These are phyloP conservation scores for Candida germanica DNA, from an alignment of 805 yeast species.

Conservation along the genomic window DNA sequence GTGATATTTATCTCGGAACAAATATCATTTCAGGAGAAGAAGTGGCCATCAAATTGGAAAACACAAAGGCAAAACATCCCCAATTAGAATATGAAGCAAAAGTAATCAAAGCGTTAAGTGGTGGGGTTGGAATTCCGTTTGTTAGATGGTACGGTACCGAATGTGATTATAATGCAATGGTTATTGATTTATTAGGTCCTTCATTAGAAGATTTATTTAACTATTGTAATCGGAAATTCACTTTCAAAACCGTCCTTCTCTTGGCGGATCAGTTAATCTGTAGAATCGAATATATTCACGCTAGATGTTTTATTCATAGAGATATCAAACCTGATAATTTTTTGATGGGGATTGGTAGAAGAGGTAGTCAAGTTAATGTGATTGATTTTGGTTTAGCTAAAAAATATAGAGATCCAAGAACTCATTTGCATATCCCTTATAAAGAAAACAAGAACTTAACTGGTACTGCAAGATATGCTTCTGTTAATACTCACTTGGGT, in stretches of 20 bases:
- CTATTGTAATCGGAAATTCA: slow-evolving; percentile 90
- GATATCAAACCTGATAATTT: slow-evolving; percentile 85
- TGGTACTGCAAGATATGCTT: slow-evolving; percentile 96
- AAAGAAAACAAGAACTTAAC: slow-evolving; percentile 94
- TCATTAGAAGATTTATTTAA: slow-evolving; percentile 93
- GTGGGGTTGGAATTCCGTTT: slow-evolving; percentile 96
- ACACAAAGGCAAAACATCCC: slow-evolving; percentile 88
- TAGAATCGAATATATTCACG: slow-evolving; percentile 93
- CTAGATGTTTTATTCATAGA: slow-evolving; percentile 84
- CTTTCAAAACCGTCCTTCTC: slow-evolving; percentile 87
- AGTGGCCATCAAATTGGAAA: slow-evolving; percentile 93
- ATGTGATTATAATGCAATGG: slow-evolving; percentile 95
- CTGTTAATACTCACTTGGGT: slow-evolving; percentile 93
- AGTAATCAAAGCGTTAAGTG: slow-evolving; percentile 89
- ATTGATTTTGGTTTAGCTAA: slow-evolving; percentile 94
- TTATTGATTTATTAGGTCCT: slow-evolving; percentile 92
- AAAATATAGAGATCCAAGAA: slow-evolving; percentile 90
- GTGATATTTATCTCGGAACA: slow-evolving; percentile 91
- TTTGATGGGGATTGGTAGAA: slow-evolving; percentile 84
- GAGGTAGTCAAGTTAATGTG: slow-evolving; percentile 93
- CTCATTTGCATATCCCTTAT: slow-evolving; percentile 93
- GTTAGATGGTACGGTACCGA: slow-evolving; percentile 95
- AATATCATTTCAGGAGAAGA: slow-evolving; percentile 95
- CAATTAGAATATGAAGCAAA: slow-evolving; percentile 96
- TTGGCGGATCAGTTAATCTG: slow-evolving; percentile 93